Evolutionary conservation across 2,329 filamentous ascomycete genomes (phyloP), one percentile per base, ranked within the genome.

Genomic region (Blastomyces percursus): DNA sequence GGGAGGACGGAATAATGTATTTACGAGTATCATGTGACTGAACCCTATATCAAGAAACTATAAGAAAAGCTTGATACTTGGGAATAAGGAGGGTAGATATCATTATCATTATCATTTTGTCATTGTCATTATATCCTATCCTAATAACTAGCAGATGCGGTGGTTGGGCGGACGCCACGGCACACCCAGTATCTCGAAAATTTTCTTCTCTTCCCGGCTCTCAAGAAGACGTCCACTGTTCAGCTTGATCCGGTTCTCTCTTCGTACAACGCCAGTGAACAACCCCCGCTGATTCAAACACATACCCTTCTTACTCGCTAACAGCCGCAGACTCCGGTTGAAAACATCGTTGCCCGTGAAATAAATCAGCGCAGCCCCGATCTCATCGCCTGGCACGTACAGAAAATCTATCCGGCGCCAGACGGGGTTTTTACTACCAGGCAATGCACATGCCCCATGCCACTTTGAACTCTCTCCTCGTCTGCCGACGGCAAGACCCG

Each of bases 281-380:
- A 97, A 73, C 0, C 91, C 93, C 38, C 83, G 80, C 75, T 96
- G 92, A 68, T 96, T 96, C 61, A 97, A 72, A 59, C 89, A 78
- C 90, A 95, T 91, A 0, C 85, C 84, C 75, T 90, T 94, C 75
- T 85, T 91, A 48, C 85, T 84, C 16, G 91, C 91, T 66, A 96
- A 74, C 19, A 95, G 76, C 66, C 93, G 79, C 73, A 96, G 84
- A 70, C 90, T 95, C 19, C 92, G 81, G 73, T 96, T 96, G 77
- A 96, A 96, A 42, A 96, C 88, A 71, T 96, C 92, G 68, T 96
- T 94, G 0, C 93, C 93, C 0, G 93, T 96, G 71, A 96, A 97
- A 71, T 96, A 96, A n/a, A 96, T 82, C 65, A 96, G 73, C 0
- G 92, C 91, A 0, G 90, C 92, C 1, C 93, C 93, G 59, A 91